These are phyloP conservation scores for Hyparrhenia diplandra DNA, from an alignment of 176 grass and related monocot species.

Conservation along the genomic window DNA sequence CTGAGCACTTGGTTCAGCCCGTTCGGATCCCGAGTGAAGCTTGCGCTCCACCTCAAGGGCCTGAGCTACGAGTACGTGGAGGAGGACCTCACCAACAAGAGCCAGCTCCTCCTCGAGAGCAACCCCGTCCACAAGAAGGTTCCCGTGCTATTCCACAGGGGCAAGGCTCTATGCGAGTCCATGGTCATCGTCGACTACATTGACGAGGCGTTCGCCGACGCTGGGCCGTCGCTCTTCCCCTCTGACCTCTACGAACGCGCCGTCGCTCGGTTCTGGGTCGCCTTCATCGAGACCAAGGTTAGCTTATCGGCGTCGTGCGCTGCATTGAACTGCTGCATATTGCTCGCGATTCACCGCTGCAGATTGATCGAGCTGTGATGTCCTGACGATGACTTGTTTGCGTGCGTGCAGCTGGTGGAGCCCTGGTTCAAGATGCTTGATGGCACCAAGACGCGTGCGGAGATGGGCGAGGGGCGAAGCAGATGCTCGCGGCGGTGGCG, in stretches of 20 bases:
- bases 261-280: neutral
- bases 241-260: neutral
- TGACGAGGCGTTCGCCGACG: neutral
- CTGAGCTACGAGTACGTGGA: constrained; percentile 30
- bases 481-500: neutral
- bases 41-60: constrained; percentile 33
- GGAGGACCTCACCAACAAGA: constrained; percentile 14
- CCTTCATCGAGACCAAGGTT: neutral
- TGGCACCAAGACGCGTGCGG: constrained; percentile 22
- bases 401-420: constrained; percentile 16
- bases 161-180: neutral
- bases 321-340: no score
- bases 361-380: no score
- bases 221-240: neutral
- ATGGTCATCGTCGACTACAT: neutral
- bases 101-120: neutral
- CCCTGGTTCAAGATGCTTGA: neutral
- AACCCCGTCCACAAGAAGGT: constrained; percentile 3
- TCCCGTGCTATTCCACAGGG: neutral
- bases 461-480: neutral
- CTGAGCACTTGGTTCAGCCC: constrained; percentile 2
- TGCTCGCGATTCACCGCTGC: no score
- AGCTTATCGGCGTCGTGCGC: no score
- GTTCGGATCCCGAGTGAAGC: constrained; percentile 3
- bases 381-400: no score